Base-by-base conservation (phyloP, 768 basidiomycete species). In the Suillus subluteus region DNA sequence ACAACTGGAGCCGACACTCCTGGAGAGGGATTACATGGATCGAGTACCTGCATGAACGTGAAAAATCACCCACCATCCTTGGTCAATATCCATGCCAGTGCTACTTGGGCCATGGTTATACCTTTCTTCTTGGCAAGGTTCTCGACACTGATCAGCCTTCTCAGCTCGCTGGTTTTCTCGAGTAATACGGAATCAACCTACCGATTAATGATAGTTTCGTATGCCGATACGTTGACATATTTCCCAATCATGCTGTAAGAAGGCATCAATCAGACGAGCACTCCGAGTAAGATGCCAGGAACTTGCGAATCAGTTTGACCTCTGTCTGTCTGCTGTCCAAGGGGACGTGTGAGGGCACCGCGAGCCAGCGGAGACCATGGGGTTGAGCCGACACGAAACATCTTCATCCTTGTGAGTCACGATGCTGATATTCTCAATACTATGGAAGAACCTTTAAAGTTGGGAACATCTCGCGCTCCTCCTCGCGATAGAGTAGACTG, bases 401-500 rank as follows among this genome's bases (percentile, higher is more conserved):
- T 75, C 70, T 82, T 35, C 35, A 26, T 21, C 32, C 4, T 32
- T 64, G 55, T 55, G 70, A 66, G 54, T 35, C 37, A 65, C 23
- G 35, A 13, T 13, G 38, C 61, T n/a, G 4, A 26, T 62, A 58
- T 13, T 26, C 15, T 23, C 26, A 65, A 11, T 30, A 32, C 12
- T 63, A 40, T 41, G 18, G 21, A 58, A 15, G 16, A 40, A 78
- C 77, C 70, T 79, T 75, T 48, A 83, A 73, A 4, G 78, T 79
- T 23, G 88, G 87, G 69, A 87, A 82, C 84, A 86, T 85, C 70
- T 86, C 85, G n/a, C 76, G 80, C 69, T 87, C 88, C 72, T 89
- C 88, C 72, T 89, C 88, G 54, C 87, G 82, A 71, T 88, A 88
- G 44, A 86, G 55, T 8, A 87, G 79, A 66, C 73, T 83, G 71